Base-by-base conservation (phyloP, 139 green algal genomes). In the Trebouxia sp. region DNA sequence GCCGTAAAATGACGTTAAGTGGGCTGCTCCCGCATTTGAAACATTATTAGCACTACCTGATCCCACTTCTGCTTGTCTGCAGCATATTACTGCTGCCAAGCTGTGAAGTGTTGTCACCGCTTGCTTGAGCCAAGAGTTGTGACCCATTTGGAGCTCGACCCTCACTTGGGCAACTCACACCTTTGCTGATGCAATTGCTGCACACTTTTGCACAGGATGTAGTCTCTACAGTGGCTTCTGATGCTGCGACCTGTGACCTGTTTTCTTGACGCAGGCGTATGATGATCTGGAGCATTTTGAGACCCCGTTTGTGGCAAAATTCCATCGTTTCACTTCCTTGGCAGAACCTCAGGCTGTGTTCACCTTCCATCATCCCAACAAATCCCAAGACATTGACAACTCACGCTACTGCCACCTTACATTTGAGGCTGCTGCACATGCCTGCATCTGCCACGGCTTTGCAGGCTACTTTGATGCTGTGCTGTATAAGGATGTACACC, bases 381-480 rank as follows among this genome's bases (percentile, higher is more conserved):
- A 56, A 8, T 77, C 65, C 0, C 50, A 78, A 2, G 35, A 70
- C 41, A 93, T 93, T 48, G 91, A 98, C 89, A 98, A 98, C 91
- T 86, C 72, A 77, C 77, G 85, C n/a, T 58, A 41, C 38, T 30
- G 32, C 90, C 92, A 88, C 2, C 47, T 98, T 17, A 22, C n/a
- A 3, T 97, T 94, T 82, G 47, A 89, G 20, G 82, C 90, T 1
- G 38, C 80, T 53, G 3, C 82, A 87, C 28, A 79, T 76, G 10
- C 89, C 81, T 70, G 80, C 43, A 72, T 94, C 39, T 88, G 95
- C 67, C 95, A 98, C 76, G 96, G 97, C 58, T 94, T 99, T 79
- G 94, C 90, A 0, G 97, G 96, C 41, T 99, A 99, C 92, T 99
- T 99, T 86, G 93, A 98, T 37, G 87, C 91, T 9, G 74, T 90